Evolutionary conservation across 1,284 basidiomycete genomes (phyloP).

Genomic region (Ustilago lituana): DNA sequence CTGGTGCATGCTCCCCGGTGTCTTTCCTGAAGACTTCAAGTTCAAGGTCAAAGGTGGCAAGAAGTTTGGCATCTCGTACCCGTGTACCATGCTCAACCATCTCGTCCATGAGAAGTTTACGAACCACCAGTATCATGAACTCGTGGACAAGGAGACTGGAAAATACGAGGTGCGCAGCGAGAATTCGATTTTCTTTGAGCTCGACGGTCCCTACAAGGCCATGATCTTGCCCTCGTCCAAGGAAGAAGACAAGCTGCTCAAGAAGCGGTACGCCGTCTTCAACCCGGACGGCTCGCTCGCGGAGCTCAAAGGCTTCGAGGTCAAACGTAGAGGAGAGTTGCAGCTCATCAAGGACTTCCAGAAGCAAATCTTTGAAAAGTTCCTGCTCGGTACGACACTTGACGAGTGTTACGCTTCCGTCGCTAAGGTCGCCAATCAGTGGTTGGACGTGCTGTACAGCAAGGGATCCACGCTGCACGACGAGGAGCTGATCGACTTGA

Average conservation of each 20-base stretch:
- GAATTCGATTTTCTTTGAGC: conserved; percentile 99
- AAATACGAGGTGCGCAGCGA: conserved; percentile 89
- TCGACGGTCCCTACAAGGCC: conserved; percentile 97
- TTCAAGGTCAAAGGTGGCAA: conserved; percentile 92
- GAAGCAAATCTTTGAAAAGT: conserved; percentile 97
- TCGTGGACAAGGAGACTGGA: conserved; percentile 81
- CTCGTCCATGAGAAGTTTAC: conserved; percentile 95
- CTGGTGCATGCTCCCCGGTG: conserved; percentile 99
- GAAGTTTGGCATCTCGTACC: conserved; percentile 90
- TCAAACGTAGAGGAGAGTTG: conserved; percentile 95
- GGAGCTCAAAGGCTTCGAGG: conserved; percentile 98
- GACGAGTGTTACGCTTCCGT: conserved; percentile 96
- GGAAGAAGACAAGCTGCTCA: conserved; percentile 97
- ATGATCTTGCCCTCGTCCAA: conserved; percentile 99
- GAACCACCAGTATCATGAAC: conserved; percentile 96
- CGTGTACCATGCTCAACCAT: conserved; percentile 99
- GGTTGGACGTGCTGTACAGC: conserved; percentile 94
- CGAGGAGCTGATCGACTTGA: conserved; percentile 94
- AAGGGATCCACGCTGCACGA: conserved; percentile 85
- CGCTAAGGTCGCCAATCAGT: conserved; percentile 91
- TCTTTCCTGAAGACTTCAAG: conserved; percentile 97
- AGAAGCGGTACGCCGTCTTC: conserved; percentile 99
- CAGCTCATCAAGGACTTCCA: conserved; percentile 99
- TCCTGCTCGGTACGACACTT: conserved; percentile 88
- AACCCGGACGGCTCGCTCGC: conserved; percentile 96